Evolutionary conservation across 2,329 filamentous ascomycete species (phyloP).

Genomic region (Monosporascus sp.): DNA sequence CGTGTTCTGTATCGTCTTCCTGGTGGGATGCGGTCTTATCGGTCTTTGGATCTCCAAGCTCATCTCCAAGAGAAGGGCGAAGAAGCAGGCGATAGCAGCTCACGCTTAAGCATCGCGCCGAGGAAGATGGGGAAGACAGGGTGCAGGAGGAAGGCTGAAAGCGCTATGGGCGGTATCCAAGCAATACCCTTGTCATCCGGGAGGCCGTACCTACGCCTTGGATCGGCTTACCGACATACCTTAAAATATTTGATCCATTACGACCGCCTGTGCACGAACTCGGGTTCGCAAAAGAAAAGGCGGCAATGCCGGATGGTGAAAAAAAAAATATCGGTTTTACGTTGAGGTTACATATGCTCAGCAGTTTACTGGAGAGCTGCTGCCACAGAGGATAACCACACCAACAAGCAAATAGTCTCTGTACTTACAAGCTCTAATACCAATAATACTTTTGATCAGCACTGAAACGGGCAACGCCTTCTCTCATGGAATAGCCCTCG

Average conservation of each 20-base stretch:
- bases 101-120: slow-evolving; percentile 17
- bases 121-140: slow-evolving; percentile 5
- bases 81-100: slow-evolving; percentile 16
- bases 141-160: slow-evolving; percentile 1
- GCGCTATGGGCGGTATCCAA: slow-evolving; percentile 10
- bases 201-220: slow-evolving; percentile 14
- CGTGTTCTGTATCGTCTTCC: slow-evolving; percentile 24
- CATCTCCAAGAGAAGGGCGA: slow-evolving; percentile 22
- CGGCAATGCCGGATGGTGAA: slow-evolving; percentile 6
- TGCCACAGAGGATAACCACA: slow-evolving; percentile 17
- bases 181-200: slow-evolving; percentile 11
- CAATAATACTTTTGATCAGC: slow-evolving; percentile 15
- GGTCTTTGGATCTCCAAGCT: slow-evolving; percentile 24
- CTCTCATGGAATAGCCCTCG: not conserved
- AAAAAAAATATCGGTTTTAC: slow-evolving; percentile 9
- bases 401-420: slow-evolving; percentile 17
- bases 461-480: not conserved
- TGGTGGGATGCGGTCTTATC: slow-evolving; percentile 25
- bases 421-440: slow-evolving; percentile 21
- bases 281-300: slow-evolving; percentile 2
- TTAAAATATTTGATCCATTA: slow-evolving; percentile 12
- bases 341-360: slow-evolving; percentile 9
- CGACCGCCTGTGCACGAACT: slow-evolving; percentile 10
- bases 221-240: slow-evolving; percentile 12
- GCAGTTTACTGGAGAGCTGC: slow-evolving; percentile 11